Conservation (phyloP, 192 early-diverging fungal genomes). For the Gryganskiella cystojenkinii region DNA sequence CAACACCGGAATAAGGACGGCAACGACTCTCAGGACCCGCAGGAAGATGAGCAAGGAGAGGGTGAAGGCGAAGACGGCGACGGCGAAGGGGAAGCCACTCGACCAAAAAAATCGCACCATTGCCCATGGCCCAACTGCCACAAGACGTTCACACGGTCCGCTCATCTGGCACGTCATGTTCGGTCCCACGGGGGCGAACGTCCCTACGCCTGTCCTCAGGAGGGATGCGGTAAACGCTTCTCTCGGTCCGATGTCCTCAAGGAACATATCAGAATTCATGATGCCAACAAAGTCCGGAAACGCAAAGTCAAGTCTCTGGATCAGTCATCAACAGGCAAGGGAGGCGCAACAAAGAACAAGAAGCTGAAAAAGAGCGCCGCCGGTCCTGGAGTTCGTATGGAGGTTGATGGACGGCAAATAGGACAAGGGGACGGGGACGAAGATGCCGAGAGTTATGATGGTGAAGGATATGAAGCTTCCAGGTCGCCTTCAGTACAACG, state of each 20-base stretch:
- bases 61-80: conserved; percentile 27
- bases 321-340: conserved; percentile 9
- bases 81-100: conserved; percentile 5
- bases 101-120: conserved; percentile 42
- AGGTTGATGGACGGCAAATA: too few species aligned
- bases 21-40: conserved; percentile 4
- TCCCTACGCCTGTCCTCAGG: conserved; percentile 72
- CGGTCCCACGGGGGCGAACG: conserved; percentile 80
- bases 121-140: conserved; percentile 51
- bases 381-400: conserved; percentile 44
- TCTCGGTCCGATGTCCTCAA: conserved; percentile 83
- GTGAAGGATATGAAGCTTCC: too few species aligned
- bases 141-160: conserved; percentile 51
- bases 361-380: conserved; percentile 35
- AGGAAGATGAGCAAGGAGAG: conserved; percentile 12
- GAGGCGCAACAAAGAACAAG: conserved; percentile 42
- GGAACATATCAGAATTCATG: conserved; percentile 83
- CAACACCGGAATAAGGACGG: too few species aligned
- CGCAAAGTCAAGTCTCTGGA: conserved; percentile 32
- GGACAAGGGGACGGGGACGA: too few species aligned
- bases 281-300: conserved; percentile 73
- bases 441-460: too few species aligned
- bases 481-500: too few species aligned
- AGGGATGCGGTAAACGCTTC: conserved; percentile 76
- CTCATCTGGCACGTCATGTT: conserved; percentile 83